These are phyloP conservation scores for Globisporangium solare DNA, from an alignment of 352 stramenopile species.

Conservation along the genomic window DNA sequence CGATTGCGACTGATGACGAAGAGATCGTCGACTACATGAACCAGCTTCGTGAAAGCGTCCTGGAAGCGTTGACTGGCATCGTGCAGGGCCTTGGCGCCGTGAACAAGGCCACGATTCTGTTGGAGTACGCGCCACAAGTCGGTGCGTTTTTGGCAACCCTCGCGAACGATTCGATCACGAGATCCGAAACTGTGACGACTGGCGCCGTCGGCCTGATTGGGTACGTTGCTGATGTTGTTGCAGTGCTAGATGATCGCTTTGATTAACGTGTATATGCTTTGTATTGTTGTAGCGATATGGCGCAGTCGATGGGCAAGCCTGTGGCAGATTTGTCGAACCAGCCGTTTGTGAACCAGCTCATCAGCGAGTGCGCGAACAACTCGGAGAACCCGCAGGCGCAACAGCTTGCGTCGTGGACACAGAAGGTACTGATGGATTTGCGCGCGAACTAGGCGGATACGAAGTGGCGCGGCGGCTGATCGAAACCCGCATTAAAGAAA, in stretches of 20 bases:
- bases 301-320: slow-evolving; percentile 65
- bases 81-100: slow-evolving; percentile 91
- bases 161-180: slow-evolving; percentile 71
- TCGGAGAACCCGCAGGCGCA: slow-evolving; percentile 60
- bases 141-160: slow-evolving; percentile 87
- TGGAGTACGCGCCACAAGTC: slow-evolving; percentile 82
- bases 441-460: slow-evolving; percentile 31
- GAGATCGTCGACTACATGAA: slow-evolving; percentile 99
- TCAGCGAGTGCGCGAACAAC: slow-evolving; percentile 68
- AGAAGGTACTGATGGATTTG: slow-evolving; percentile 71
- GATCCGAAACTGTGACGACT: slow-evolving; percentile 89
- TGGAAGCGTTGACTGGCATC: slow-evolving; percentile 97
- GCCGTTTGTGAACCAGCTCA: slow-evolving; percentile 66
- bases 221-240: slow-evolving; percentile 31
- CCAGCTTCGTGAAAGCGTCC: slow-evolving; percentile 91
- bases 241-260: neutral
- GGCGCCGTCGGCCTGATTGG: slow-evolving; percentile 88
- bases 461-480: neutral
- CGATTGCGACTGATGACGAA: slow-evolving; percentile 92
- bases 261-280: slow-evolving; percentile 17
- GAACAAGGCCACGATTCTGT: slow-evolving; percentile 81
- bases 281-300: slow-evolving; percentile 64
- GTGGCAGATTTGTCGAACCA: slow-evolving; percentile 60
- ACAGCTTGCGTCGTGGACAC: slow-evolving; percentile 69
- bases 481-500: slow-evolving; percentile 1